phyloP scores from a whole-genome alignment of 805 yeast species.

The Priceomyces castillae region DNA sequence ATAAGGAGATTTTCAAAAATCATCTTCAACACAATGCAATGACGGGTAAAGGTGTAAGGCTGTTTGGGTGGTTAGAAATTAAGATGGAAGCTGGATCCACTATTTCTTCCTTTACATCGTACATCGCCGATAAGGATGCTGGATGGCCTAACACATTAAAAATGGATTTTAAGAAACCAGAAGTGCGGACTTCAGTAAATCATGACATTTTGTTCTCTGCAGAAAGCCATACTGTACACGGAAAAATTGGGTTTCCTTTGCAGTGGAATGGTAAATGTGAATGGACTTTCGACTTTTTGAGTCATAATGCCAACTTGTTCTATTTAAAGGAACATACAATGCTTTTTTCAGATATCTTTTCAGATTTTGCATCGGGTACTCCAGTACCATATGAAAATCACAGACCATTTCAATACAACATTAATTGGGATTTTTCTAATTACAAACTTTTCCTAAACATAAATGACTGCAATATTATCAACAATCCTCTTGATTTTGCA shows the following conservation, averaged over 20 bases:
- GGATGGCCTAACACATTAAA: slow-evolving; percentile 55
- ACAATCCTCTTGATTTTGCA: slow-evolving; percentile 80
- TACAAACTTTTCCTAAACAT: slow-evolving; percentile 71
- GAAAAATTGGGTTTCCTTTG: slow-evolving; percentile 67
- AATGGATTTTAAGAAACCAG: slow-evolving; percentile 51
- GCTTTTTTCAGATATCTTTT: slow-evolving; percentile 63
- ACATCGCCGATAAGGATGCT: slow-evolving; percentile 48
- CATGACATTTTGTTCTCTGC: slow-evolving; percentile 77
- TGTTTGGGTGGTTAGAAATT: slow-evolving; percentile 92
- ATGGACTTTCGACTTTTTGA: slow-evolving; percentile 61
- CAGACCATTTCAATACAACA: slow-evolving; percentile 62
- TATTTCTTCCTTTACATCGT: slow-evolving; percentile 44
- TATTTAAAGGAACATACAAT: slow-evolving; percentile 80
- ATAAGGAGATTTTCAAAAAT: slow-evolving; percentile 33
- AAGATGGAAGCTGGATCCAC: slow-evolving; percentile 55
- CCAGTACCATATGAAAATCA: slow-evolving; percentile 72
- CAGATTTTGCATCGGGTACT: slow-evolving; percentile 75
- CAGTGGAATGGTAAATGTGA: slow-evolving; percentile 76
- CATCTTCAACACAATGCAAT: slow-evolving; percentile 8
- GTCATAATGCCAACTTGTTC: slow-evolving; percentile 57
- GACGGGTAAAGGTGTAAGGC: slow-evolving; percentile 37
- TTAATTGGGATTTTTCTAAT: slow-evolving; percentile 57
- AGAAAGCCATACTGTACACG: slow-evolving; percentile 50
- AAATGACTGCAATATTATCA: slow-evolving; percentile 84
- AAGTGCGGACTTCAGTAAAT: slow-evolving; percentile 78